Evolutionary conservation across 345 rosid genomes (phyloP), one percentile per base, ranked within the genome.

Genomic region (Gossypium raimondii): DNA sequence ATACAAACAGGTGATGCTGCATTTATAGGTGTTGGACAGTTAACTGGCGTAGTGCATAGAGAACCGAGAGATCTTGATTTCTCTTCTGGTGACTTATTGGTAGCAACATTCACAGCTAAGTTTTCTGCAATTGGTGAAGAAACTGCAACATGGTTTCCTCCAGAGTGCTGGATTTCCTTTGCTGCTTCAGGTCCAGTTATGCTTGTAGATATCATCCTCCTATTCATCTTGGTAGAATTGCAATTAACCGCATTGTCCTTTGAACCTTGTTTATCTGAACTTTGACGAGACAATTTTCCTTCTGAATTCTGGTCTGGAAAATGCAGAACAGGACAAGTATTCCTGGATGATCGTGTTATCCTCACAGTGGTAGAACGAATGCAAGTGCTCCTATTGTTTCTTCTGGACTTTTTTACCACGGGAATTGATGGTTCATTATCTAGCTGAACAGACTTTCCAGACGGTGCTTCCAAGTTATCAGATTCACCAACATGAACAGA

Each of bases 1-100:
- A 83, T 87, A 78, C 99, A 95, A 82, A 95, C 75, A 27, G 99
- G 99, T 0, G 98, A 95, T 52, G 74, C 89, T 43, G 43, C 83
- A 70, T 85, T 85, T 27, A 82, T 77, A 78, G 91, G 83, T 16
- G 78, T 84, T 77, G 25, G 77, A 53, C 76, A 70, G 61, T 75
- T 81, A 60, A 22, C 68, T 18, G 89, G 88, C n/a, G 89, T 73
- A 62, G 66, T 69, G 75, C 75, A 72, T 51, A 76, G 66, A 25
- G 78, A 67, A 69, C 81, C 79, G 14, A 76, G 70, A 66, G 70
- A 61, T 79, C 74, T 73, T 47, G 70, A 67, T 81, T 58, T 83
- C 73, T 73, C 77, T 75, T 58, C 50, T 5, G 78, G 80, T 9
- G 82, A 76, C 20, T 55, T 72, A 67, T 76, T 74, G n/a, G 78